Percentiles rank a stretch among this genome's conserved stretches.
These are phyloP conservation scores for Acanthamoeba rhysodes DNA, from an alignment of 208 protist species.

Conservation along the genomic window DNA sequence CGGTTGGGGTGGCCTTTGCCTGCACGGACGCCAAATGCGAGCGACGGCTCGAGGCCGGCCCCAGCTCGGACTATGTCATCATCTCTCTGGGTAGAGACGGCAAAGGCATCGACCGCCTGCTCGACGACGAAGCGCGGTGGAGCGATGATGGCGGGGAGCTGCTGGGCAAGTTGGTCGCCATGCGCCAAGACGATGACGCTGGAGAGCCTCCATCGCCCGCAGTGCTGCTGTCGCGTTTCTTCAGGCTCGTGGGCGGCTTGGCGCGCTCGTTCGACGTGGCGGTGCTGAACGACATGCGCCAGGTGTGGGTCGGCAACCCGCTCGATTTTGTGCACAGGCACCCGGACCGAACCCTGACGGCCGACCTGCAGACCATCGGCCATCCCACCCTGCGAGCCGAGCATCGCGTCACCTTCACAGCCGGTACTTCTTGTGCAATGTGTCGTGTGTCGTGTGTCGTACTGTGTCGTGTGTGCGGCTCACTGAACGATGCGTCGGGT, in stretches of 20 bases:
- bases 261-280: background rate
- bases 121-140: too few species aligned
- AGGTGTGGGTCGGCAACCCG: constrained; percentile 59
- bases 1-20: background rate
- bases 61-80: background rate
- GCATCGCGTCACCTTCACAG: background rate
- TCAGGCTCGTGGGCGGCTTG: background rate
- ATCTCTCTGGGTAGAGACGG: background rate
- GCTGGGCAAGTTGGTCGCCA: background rate
- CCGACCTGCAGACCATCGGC: constrained; percentile 48
- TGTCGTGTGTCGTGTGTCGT: too few species aligned
- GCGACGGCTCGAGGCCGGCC: background rate
- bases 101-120: too few species aligned
- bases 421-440: background rate
- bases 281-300: constrained; percentile 32
- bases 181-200: background rate
- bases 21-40: background rate
- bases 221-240: background rate
- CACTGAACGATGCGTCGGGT: background rate
- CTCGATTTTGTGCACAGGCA: constrained; percentile 38
- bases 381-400: background rate
- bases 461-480: background rate
- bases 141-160: background rate
- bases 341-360: background rate
- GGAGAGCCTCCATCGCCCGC: background rate